Evolutionary conservation across 495 filamentous ascomycete genomes (phyloP).

Genomic region (Neurospora sp.): DNA sequence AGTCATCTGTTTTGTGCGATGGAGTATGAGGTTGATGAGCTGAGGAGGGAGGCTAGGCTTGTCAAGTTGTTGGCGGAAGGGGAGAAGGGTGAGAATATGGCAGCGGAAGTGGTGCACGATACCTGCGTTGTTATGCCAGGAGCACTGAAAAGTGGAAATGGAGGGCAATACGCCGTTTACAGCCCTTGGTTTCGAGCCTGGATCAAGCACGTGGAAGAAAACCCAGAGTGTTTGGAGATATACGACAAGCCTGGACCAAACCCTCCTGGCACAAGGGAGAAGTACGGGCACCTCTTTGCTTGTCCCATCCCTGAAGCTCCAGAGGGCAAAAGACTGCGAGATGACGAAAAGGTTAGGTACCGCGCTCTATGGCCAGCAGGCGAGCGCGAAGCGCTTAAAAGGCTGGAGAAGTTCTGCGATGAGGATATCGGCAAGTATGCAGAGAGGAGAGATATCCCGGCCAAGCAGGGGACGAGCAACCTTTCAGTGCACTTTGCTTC

Average conservation of each 20-base stretch:
- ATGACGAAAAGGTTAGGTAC: constrained; percentile 43
- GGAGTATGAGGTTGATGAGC: constrained; percentile 73
- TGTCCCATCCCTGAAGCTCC: constrained; percentile 53
- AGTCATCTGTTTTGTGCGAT: constrained; percentile 63
- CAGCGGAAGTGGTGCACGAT: constrained; percentile 61
- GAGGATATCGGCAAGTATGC: constrained; percentile 54
- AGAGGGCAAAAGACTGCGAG: constrained; percentile 50
- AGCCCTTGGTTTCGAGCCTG: constrained; percentile 73
- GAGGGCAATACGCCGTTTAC: constrained; percentile 78
- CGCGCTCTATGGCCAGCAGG: constrained; percentile 64
- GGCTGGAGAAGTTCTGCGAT: constrained; percentile 61
- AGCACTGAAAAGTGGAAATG: constrained; percentile 46
- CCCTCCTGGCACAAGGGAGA: constrained; percentile 9
- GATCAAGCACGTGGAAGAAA: constrained; percentile 58
- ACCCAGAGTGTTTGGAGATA: constrained; percentile 53
- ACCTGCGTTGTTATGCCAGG: constrained; percentile 76
- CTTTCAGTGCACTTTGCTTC: constrained; percentile 73
- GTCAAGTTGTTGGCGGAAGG: constrained; percentile 44
- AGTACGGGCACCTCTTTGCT: constrained; percentile 52
- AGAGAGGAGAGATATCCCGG: constrained; percentile 50
- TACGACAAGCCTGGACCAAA: constrained; percentile 55
- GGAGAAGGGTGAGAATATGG: constrained; percentile 36
- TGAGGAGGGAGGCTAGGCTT: constrained; percentile 61
- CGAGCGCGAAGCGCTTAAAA: constrained; percentile 59
- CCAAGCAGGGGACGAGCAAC: constrained; percentile 51